Evolutionary conservation across 2,329 filamentous ascomycete species (phyloP).

Genomic region (Sarocladiaceae sp.): DNA sequence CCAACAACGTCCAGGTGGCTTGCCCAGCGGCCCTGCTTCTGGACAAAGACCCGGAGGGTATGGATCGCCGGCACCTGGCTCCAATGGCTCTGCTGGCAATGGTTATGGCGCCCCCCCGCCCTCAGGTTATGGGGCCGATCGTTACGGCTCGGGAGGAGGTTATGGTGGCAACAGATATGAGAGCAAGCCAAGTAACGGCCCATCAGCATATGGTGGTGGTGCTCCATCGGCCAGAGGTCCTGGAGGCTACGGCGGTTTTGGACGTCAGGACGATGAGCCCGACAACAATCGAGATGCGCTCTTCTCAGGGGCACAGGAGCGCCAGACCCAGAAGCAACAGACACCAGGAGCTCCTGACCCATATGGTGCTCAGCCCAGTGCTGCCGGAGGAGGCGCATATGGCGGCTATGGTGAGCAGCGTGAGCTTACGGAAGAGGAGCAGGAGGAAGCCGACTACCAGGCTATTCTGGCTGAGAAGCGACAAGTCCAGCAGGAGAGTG

Average conservation of each 20-base stretch:
- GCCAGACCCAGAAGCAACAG: conserved; percentile 35
- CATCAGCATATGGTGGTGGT: conserved; percentile 15
- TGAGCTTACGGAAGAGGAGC: conserved; percentile 73
- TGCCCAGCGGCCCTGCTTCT: conserved; percentile 17
- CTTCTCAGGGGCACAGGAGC: conserved; percentile 50
- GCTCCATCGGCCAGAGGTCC: conserved; percentile 35
- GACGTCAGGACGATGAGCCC: conserved; percentile 35
- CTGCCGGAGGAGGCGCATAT: conserved; percentile 24
- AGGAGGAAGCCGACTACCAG: conserved; percentile 66
- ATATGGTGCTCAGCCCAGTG: conserved; percentile 16
- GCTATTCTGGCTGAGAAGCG: conserved; percentile 47
- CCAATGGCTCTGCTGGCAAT: conserved; percentile 3
- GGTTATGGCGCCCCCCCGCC: conserved; percentile 18
- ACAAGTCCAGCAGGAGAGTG: conserved; percentile 71
- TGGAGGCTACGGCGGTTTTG: conserved; percentile 57
- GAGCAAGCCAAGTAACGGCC: conserved; percentile 21
- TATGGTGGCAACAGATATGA: conserved; percentile 51
- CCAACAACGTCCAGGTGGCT: conserved; percentile 21
- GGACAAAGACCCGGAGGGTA: conserved; percentile 14
- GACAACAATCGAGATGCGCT: conserved; percentile 56
- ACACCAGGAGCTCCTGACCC: neutral
- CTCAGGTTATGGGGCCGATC: conserved; percentile 46
- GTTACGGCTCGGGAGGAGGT: conserved; percentile 43
- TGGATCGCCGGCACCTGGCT: conserved; percentile 25
- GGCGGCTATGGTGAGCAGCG: conserved; percentile 61